Percentiles rank a stretch among this genome's conserved stretches.
phyloP scores from a whole-genome alignment of 768 basidiomycete genomes.

The Lactarius psammicola region DNA sequence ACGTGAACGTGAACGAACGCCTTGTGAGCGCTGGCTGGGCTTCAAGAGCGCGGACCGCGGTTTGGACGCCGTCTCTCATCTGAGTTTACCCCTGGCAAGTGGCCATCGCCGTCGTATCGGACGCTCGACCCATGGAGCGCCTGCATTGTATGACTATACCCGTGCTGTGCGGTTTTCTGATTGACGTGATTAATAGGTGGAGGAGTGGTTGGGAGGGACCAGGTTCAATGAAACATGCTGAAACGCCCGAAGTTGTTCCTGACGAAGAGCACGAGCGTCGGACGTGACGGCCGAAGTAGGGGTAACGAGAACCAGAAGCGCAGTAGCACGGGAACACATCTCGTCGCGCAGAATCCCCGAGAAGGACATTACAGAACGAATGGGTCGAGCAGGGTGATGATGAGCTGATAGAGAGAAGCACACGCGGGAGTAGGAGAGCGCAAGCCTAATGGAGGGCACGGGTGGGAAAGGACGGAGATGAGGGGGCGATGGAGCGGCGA shows the following conservation, averaged over 20 bases:
- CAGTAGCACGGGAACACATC: slow-evolving; percentile 1
- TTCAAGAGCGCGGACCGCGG: background rate
- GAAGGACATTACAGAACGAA: background rate
- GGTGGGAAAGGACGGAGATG: slow-evolving; percentile 22
- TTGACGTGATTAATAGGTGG: slow-evolving; percentile 1
- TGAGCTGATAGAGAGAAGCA: slow-evolving; percentile 17
- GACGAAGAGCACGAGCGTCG: slow-evolving; percentile 5
- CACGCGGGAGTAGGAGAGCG: slow-evolving; percentile 12
- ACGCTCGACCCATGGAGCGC: background rate
- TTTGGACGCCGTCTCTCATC: background rate
- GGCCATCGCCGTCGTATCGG: background rate
- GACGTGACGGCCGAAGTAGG: slow-evolving; percentile 12
- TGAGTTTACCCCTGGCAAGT: background rate
- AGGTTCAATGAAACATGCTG: slow-evolving; percentile 8
- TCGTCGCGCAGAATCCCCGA: slow-evolving; percentile 4
- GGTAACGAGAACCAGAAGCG: background rate
- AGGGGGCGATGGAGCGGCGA: slow-evolving; percentile 25
- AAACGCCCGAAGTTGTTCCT: slow-evolving; percentile 10
- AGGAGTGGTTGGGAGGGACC: background rate
- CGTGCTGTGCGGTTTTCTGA: background rate
- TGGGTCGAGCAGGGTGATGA: background rate
- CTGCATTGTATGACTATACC: background rate
- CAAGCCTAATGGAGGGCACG: slow-evolving; percentile 24
- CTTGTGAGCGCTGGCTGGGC: background rate
- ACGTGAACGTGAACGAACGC: background rate